phyloP scores from a whole-genome alignment of 1,139 yeast species.

The Protomyces gravidus region DNA sequence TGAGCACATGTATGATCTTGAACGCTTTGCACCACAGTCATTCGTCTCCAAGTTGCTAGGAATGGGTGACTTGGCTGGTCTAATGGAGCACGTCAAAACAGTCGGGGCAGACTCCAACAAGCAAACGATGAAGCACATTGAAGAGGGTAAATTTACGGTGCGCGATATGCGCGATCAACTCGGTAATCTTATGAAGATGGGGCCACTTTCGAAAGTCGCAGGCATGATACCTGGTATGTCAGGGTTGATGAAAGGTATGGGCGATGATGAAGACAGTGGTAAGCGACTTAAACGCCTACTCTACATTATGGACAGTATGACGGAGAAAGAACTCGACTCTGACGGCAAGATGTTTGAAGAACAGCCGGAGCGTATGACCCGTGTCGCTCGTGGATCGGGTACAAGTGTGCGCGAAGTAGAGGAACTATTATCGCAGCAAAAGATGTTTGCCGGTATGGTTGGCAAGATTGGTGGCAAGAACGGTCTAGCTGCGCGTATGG shows the following conservation, averaged over 20 bases:
- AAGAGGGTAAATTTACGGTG: constrained; percentile 90
- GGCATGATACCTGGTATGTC: constrained; percentile 91
- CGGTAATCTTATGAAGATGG: constrained; percentile 91
- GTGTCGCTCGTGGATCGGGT: constrained; percentile 96
- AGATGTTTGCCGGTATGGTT: constrained; percentile 95
- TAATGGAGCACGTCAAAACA: constrained; percentile 88
- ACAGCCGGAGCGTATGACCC: constrained; percentile 77
- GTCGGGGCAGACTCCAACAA: constrained; percentile 78
- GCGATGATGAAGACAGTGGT: constrained; percentile 74
- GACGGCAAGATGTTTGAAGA: constrained; percentile 79
- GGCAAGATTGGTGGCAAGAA: constrained; percentile 57
- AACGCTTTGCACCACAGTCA: constrained; percentile 82
- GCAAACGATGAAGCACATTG: constrained; percentile 85
- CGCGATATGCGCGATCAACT: constrained; percentile 91
- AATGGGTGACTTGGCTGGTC: constrained; percentile 90
- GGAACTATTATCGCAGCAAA: constrained; percentile 84
- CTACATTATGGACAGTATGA: constrained; percentile 94
- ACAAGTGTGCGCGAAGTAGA: constrained; percentile 90
- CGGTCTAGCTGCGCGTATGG: constrained; percentile 45
- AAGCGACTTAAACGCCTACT: constrained; percentile 81
- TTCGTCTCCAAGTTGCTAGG: constrained; percentile 87
- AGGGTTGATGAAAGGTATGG: constrained; percentile 64
- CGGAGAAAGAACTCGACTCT: constrained; percentile 75
- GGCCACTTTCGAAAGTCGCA: constrained; percentile 88
- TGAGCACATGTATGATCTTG: constrained; percentile 91